Conservation (phyloP, 169 alveolate genomes). For the Prorocentrum cordatum region DNA sequence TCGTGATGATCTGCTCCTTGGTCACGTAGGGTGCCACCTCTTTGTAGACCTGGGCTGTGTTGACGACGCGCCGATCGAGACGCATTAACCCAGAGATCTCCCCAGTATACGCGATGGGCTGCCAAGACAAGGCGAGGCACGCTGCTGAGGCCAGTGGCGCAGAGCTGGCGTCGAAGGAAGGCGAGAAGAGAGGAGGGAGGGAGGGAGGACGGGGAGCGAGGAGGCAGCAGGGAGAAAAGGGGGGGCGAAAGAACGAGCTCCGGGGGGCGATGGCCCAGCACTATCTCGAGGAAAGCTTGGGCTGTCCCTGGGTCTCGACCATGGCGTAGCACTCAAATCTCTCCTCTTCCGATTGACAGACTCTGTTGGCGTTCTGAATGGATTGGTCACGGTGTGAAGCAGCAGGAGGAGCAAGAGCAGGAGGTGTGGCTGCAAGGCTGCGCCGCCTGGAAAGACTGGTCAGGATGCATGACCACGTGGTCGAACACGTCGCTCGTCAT, state of each 20-base stretch:
- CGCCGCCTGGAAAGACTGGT: conserved; percentile 57
- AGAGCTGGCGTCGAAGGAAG: no score
- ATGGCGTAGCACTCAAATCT: neutral
- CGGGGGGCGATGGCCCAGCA: no score
- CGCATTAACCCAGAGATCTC: neutral
- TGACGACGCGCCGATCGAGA: neutral
- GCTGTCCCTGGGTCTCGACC: neutral
- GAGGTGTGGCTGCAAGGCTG: neutral
- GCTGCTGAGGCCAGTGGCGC: no score
- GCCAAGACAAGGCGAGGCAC: no score
- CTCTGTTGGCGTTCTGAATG: no score
- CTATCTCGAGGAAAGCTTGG: conserved; percentile 16
- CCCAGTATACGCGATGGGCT: neutral
- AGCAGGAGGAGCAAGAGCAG: no score
- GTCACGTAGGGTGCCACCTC: neutral
- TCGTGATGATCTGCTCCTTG: conserved; percentile 2
- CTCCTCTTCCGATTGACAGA: neutral
- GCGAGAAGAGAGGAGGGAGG: no score
- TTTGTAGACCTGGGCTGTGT: neutral
- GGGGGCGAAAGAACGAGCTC: no score
- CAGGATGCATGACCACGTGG: conserved; percentile 64
- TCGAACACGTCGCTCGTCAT: conserved; percentile 68
- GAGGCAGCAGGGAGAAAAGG: no score
- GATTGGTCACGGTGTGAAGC: no score
- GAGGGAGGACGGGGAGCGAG: no score